phyloP scores from a whole-genome alignment of 2,329 filamentous ascomycete species.

The Venturia aucupariae region DNA sequence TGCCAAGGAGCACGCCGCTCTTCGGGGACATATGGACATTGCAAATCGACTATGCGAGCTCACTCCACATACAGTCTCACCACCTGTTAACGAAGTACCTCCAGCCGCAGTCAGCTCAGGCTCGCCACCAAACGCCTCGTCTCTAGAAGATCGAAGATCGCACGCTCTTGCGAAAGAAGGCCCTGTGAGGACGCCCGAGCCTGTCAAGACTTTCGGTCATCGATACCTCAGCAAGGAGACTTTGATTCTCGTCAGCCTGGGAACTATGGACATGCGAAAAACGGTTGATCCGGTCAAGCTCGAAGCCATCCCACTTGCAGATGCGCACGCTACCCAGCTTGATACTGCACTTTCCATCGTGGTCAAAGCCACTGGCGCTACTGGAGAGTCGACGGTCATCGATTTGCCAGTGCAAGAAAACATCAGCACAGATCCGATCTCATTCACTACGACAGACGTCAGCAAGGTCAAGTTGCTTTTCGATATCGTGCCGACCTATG shows the following conservation, averaged over 20 bases:
- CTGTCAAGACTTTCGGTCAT: constrained; percentile 92
- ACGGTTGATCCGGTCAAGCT: constrained; percentile 70
- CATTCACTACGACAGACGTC: constrained; percentile 72
- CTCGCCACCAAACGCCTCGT: constrained; percentile 46
- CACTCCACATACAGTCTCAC: constrained; percentile 29
- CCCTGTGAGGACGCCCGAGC: constrained; percentile 52
- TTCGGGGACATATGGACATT: constrained; percentile 80
- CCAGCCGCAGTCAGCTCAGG: constrained; percentile 26
- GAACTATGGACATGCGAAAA: constrained; percentile 90
- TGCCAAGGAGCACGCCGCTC: constrained; percentile 81
- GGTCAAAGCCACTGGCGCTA: constrained; percentile 74
- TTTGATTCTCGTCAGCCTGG: constrained; percentile 84
- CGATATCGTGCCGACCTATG: constrained; percentile 91
- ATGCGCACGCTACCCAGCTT: constrained; percentile 85
- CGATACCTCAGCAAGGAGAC: constrained; percentile 84
- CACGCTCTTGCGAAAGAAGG: constrained; percentile 30
- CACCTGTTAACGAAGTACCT: constrained; percentile 18
- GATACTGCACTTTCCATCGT: constrained; percentile 91
- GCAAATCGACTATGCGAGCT: constrained; percentile 58
- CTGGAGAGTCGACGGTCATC: constrained; percentile 78
- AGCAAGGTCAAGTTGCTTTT: constrained; percentile 83
- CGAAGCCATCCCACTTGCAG: constrained; percentile 76
- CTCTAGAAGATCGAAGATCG: constrained; percentile 41
- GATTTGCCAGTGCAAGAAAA: constrained; percentile 92
- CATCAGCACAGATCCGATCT: constrained; percentile 84